These are phyloP conservation scores for Paecilomyces formosus DNA, from an alignment of 2,329 filamentous ascomycete genomes.

Conservation along the genomic window DNA sequence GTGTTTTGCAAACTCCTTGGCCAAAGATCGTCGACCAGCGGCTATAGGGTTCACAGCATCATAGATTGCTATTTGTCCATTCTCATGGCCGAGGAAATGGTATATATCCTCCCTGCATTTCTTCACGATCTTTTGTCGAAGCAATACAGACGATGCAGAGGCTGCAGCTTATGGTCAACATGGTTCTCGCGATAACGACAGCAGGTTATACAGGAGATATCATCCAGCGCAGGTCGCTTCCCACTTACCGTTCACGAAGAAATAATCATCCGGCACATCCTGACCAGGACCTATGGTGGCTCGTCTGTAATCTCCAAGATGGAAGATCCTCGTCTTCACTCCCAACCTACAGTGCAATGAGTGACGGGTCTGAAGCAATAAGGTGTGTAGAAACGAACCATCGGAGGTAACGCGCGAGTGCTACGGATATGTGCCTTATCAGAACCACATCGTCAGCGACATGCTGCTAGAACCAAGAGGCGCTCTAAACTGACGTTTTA, in stretches of 20 bases:
- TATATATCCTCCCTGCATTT: constrained; percentile 97
- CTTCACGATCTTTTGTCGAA: constrained; percentile 95
- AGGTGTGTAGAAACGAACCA: constrained; percentile 50
- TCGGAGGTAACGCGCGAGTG: constrained; percentile 84
- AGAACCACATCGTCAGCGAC: constrained; percentile 3
- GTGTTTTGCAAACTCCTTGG: constrained; percentile 96
- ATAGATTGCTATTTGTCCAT: constrained; percentile 96
- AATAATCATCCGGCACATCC: constrained; percentile 92
- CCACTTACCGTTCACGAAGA: constrained; percentile 72
- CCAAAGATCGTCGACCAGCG: constrained; percentile 70
- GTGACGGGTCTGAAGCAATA: constrained; percentile 1
- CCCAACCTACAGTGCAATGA: constrained; percentile 59
- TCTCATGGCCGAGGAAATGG: constrained; percentile 91
- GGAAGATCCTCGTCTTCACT: constrained; percentile 96
- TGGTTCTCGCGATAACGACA: neutral
- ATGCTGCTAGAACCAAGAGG: neutral
- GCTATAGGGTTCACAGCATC: constrained; percentile 93
- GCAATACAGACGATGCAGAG: constrained; percentile 80
- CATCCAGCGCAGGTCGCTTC: neutral
- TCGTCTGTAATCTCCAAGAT: constrained; percentile 90
- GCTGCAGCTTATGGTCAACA: constrained; percentile 35
- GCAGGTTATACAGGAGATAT: neutral
- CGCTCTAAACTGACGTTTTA: constrained; percentile 63
- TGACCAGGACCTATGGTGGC: constrained; percentile 78
- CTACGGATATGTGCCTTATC: constrained; percentile 81